phyloP scores from a whole-genome alignment of 2,329 filamentous ascomycete genomes.

The Pseudogymnoascus sp. region DNA sequence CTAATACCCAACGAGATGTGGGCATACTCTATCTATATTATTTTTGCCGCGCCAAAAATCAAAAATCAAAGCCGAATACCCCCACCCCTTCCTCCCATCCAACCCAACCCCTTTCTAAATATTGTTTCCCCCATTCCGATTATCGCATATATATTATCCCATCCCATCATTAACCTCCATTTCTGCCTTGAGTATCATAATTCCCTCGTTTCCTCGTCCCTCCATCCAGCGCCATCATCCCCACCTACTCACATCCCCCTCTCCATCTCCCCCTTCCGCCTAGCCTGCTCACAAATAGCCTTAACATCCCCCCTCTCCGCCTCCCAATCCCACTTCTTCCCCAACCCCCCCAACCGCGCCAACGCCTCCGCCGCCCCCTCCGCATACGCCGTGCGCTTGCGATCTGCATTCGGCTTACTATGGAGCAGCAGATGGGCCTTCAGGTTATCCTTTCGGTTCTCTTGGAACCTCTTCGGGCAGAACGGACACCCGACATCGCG shows the following conservation, averaged over 20 bases:
- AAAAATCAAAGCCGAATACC: background rate
- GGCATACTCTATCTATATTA: conserved; percentile 1
- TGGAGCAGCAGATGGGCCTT: conserved; percentile 20
- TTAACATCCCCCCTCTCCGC: conserved; percentile 15
- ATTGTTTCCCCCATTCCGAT: background rate
- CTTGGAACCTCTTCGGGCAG: conserved; percentile 17
- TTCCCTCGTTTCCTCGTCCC: background rate
- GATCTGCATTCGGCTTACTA: background rate
- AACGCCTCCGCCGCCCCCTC: conserved; percentile 16
- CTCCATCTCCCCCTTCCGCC: background rate
- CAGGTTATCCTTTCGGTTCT: conserved; percentile 21
- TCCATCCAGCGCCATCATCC: background rate
- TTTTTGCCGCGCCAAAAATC: background rate
- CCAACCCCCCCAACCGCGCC: conserved; percentile 17
- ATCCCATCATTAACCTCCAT: background rate
- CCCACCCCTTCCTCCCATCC: background rate
- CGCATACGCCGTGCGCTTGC: background rate
- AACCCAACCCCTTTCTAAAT: background rate
- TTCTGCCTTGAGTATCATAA: background rate
- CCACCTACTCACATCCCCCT: background rate
- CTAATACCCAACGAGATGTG: background rate
- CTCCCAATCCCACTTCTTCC: conserved; percentile 19
- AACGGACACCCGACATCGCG: conserved; percentile 16
- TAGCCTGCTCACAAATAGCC: background rate
- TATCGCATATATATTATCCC: background rate